Evolutionary conservation across 2,329 filamentous ascomycete genomes (phyloP), one percentile per base, ranked within the genome.

Genomic region (Aspergillus felis): DNA sequence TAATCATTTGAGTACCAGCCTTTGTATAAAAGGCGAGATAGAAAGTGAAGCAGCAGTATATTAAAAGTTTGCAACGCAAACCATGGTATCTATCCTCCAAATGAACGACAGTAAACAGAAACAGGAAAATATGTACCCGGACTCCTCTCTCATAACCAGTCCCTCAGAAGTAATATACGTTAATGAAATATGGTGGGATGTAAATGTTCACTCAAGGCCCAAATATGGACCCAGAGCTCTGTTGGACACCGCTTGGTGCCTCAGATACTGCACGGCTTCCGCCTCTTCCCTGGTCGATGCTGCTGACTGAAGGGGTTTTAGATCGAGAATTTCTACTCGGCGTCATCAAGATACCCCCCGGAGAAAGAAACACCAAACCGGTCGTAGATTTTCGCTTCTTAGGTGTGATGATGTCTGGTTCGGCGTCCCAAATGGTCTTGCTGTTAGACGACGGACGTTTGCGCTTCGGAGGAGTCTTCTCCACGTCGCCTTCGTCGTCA

Each of bases 401-500:
- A 1, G 59, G 53, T 2, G 55, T 61, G 29, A 58, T 12, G 14
- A 57, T 29, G 5, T 59, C 53, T 22, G 60, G 57, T 29, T 54
- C 56, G 2, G 49, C 48, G 35, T 57, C 51, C 12, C 53, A 53
- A 14, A 49, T 6, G 14, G 14, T 58, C 25, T 48, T 51, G 47
- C 12, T 9, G 27, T 53, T 51, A 6, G 28, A 49, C 29, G 28
- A 54, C 5, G 22, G 28, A 9, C 35, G 60, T 25, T 60, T 58
- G 17, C 61, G 64, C 54, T 66, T 67, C 14, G 35, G 42, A 3
- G 51, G 51, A 7, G 55, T 41, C 22, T 38, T 38, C 6, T 51
- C 42, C 28, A 42, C 17, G 50, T 57, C 55, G 25, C 57, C 59
- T 8, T 66, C 62, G 20, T 67, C 62, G 56, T 75, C 73, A 0